Evolutionary conservation across 345 rosid species (phyloP).

Genomic region (Leavenworthia alabamica): DNA sequence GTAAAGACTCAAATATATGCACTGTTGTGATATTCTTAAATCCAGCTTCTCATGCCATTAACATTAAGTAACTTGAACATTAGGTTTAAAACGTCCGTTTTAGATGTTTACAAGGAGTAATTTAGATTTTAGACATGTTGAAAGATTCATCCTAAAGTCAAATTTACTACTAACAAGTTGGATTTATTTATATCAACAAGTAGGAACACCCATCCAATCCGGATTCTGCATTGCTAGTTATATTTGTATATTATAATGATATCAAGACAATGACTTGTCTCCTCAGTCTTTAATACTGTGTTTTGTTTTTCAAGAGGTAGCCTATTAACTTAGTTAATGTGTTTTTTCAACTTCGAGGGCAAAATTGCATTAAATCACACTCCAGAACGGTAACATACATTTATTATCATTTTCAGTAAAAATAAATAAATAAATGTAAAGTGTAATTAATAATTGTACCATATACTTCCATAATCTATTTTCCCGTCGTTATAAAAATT

Average conservation of each 20-base stretch:
- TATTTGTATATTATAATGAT: constrained; percentile 1
- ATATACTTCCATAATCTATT: constrained; percentile 1
- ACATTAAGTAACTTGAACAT: neutral
- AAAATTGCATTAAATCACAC: constrained; percentile 11
- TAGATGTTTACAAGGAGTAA: neutral
- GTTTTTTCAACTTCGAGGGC: constrained; percentile 8
- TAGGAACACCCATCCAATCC: neutral
- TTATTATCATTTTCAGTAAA: constrained; percentile 11
- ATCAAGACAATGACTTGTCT: constrained; percentile 3
- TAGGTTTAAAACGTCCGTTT: neutral
- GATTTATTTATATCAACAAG: neutral
- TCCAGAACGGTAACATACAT: constrained; percentile 26
- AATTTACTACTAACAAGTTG: neutral
- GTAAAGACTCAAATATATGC: neutral
- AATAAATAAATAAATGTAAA: neutral
- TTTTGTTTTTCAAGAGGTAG: constrained; percentile 2
- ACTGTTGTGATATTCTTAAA: neutral
- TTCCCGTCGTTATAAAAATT: neutral
- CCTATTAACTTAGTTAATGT: constrained; percentile 8
- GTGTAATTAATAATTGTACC: neutral
- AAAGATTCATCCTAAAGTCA: neutral
- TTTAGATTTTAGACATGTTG: neutral
- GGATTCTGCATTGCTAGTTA: neutral
- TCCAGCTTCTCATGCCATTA: neutral
- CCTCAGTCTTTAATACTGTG: constrained; percentile 2